A percentile compares a stretch with the other conserved stretches of the same genome.
phyloP scores from a whole-genome alignment of 2,329 filamentous ascomycete genomes.

The Hypoxylon sp. region DNA sequence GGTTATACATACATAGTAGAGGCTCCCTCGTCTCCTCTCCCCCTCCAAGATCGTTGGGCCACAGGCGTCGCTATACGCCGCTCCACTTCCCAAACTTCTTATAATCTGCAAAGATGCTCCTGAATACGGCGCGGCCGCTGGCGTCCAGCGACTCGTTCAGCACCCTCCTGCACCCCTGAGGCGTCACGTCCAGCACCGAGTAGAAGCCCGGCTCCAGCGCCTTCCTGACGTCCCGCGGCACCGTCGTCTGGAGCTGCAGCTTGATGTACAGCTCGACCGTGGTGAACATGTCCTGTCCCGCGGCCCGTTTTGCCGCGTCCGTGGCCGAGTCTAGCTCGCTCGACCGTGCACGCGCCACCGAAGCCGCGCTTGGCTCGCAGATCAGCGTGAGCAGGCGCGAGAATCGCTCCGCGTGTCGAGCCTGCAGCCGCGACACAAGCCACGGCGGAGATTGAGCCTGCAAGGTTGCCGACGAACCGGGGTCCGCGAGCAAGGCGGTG shows the following conservation, averaged over 20 bases:
- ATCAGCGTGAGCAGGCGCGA: constrained; percentile 65
- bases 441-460: constrained; percentile 44
- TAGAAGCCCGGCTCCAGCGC: constrained; percentile 66
- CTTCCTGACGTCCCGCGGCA: constrained; percentile 60
- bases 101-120: constrained; percentile 66
- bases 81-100: constrained; percentile 71
- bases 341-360: constrained; percentile 57
- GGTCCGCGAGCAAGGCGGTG: constrained; percentile 56
- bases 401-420: constrained; percentile 59
- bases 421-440: constrained; percentile 49
- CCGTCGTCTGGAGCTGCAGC: constrained; percentile 63
- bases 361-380: constrained; percentile 65
- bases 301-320: constrained; percentile 67
- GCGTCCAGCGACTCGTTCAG: constrained; percentile 67
- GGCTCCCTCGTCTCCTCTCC: too few relatives aligned
- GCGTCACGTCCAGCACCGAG: constrained; percentile 66
- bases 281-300: constrained; percentile 68
- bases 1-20: too few relatives aligned
- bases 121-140: constrained; percentile 65
- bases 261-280: constrained; percentile 67
- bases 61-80: too few relatives aligned
- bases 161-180: constrained; percentile 61
- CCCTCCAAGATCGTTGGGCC: too few relatives aligned
- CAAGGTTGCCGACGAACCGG: constrained; percentile 39
- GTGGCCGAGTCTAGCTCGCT: constrained; percentile 65